These are phyloP conservation scores for Pseudopyrenochaeta lycopersici DNA, from an alignment of 2,329 filamentous ascomycete species.

Conservation along the genomic window DNA sequence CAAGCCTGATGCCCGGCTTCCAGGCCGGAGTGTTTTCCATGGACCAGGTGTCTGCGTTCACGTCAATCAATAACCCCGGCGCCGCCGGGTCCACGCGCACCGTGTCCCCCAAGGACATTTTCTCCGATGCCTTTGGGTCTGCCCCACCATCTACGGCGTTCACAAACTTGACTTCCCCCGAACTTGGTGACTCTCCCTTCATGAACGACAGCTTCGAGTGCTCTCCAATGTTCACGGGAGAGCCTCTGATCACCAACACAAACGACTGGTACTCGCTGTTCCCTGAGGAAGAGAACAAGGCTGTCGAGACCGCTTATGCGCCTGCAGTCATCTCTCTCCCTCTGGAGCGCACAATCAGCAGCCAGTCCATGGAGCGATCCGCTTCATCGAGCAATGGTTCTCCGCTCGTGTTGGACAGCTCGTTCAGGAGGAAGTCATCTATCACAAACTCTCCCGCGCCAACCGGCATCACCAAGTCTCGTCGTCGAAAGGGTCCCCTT, in stretches of 20 bases:
- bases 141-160: conserved; percentile 83
- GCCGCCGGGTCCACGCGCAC: conserved; percentile 60
- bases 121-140: conserved; percentile 75
- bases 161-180: conserved; percentile 84
- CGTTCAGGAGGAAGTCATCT: conserved; percentile 52
- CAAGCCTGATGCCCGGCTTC: conserved; percentile 57
- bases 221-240: conserved; percentile 75
- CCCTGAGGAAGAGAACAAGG: conserved; percentile 58
- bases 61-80: conserved; percentile 56
- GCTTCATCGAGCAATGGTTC: conserved; percentile 48
- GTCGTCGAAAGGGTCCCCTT: conserved; percentile 82
- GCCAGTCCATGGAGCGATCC: conserved; percentile 47
- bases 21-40: conserved; percentile 39
- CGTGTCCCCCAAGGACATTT: conserved; percentile 84
- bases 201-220: conserved; percentile 76
- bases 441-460: conserved; percentile 61
- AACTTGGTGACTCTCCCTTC: conserved; percentile 79
- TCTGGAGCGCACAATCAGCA: conserved; percentile 54
- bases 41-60: conserved; percentile 51
- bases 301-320: conserved; percentile 32
- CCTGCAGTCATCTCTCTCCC: conserved; percentile 34
- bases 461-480: conserved; percentile 74
- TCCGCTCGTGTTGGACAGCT: conserved; percentile 46
- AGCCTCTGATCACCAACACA: conserved; percentile 64
- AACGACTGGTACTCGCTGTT: conserved; percentile 78